Evolutionary conservation across 2,329 filamentous ascomycete genomes (phyloP).

Genomic region (Teratosphaeria viscida): DNA sequence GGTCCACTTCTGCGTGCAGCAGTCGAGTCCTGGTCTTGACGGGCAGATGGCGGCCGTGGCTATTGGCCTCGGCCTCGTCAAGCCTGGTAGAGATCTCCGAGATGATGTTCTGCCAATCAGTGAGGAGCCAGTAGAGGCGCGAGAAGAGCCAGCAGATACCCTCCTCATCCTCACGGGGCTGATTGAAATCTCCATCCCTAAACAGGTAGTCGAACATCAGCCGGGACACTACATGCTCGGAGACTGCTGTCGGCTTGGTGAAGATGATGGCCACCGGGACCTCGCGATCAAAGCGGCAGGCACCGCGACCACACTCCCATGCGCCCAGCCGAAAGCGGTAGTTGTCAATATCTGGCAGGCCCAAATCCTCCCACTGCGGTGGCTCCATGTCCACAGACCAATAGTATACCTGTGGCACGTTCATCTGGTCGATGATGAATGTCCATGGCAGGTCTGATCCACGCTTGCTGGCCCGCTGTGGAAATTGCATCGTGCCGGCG

Average conservation of each 20-base stretch:
- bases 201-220: conserved; percentile 25
- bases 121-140: conserved; percentile 24
- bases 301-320: conserved; percentile 26
- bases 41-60: conserved; percentile 22
- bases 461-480: conserved; percentile 23
- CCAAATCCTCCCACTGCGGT: conserved; percentile 14
- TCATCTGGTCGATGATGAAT: conserved; percentile 29
- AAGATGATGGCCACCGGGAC: conserved; percentile 26
- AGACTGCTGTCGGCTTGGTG: conserved; percentile 20
- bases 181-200: conserved; percentile 22
- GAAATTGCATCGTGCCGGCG: conserved; percentile 25
- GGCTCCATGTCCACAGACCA: conserved; percentile 26
- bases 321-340: conserved; percentile 27
- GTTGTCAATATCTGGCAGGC: conserved; percentile 19
- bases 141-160: conserved; percentile 28
- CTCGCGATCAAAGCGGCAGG: conserved; percentile 20
- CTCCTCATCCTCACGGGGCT: conserved; percentile 25
- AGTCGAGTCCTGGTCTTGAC: conserved; percentile 24
- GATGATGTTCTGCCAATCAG: conserved; percentile 30
- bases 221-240: conserved; percentile 23
- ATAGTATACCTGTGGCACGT: conserved; percentile 29
- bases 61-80: conserved; percentile 27
- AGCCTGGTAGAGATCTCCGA: conserved; percentile 23
- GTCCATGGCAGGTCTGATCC: conserved; percentile 25
- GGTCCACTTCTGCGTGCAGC: conserved; percentile 26